Percentiles rank a stretch among this genome's conserved stretches.
Conservation (phyloP, 2,329 filamentous ascomycete species). For the Didymella arachidicola region DNA sequence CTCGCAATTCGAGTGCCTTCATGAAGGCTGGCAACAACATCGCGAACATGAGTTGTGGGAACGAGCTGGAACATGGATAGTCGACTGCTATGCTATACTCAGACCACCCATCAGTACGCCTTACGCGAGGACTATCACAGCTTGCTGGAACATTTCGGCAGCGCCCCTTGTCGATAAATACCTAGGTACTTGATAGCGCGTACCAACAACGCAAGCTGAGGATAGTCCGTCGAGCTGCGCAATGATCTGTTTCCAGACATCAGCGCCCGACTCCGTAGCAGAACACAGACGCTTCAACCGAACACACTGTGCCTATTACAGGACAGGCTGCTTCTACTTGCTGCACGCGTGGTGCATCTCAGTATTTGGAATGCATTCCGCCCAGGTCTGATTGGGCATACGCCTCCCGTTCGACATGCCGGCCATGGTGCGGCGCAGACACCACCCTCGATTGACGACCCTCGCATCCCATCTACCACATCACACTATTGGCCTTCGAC, state of each 20-base stretch:
- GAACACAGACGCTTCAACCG: conserved; percentile 60
- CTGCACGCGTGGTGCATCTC: conserved; percentile 39
- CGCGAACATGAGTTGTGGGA: conserved; percentile 36
- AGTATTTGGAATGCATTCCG: conserved; percentile 30
- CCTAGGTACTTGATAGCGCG: conserved; percentile 69
- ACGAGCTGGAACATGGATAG: conserved; percentile 40
- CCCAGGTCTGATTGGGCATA: conserved; percentile 32
- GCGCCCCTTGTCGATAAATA: conserved; percentile 73
- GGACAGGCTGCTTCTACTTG: conserved; percentile 44
- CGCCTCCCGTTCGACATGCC: conserved; percentile 34
- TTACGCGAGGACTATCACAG: conserved; percentile 45
- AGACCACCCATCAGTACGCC: conserved; percentile 43
- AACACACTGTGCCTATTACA: conserved; percentile 53
- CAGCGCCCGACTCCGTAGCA: conserved; percentile 76
- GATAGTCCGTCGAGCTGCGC: conserved; percentile 52
- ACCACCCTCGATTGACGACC: conserved; percentile 39
- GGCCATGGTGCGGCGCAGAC: conserved; percentile 33
- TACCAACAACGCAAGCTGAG: conserved; percentile 58
- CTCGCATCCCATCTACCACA: conserved; percentile 24
- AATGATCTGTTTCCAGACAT: conserved; percentile 69
- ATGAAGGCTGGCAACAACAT: conserved; percentile 29
- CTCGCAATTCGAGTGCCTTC: conserved; percentile 11
- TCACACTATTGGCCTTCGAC: conserved; percentile 19
- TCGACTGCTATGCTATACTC: conserved; percentile 45
- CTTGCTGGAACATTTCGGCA: conserved; percentile 55